Evolutionary conservation across 139 green algal species (phyloP).

Genomic region (Coelastrella sp.): DNA sequence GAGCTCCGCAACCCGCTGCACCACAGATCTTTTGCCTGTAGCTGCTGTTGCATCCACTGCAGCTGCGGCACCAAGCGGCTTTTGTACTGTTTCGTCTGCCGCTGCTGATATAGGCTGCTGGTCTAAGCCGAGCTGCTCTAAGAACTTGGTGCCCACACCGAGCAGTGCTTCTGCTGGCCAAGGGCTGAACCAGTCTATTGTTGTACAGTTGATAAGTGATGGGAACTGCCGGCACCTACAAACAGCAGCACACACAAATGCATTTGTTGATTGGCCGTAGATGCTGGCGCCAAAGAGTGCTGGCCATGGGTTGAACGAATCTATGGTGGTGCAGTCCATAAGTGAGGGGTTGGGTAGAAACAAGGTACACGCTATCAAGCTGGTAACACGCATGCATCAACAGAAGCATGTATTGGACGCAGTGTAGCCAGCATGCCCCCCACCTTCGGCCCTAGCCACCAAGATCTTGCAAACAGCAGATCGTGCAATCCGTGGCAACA

Average conservation of each 20-base stretch:
- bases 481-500: too few relatives aligned
- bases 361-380: too few relatives aligned
- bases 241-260: neutral
- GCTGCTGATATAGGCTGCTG: neutral
- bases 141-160: slow-evolving; percentile 55
- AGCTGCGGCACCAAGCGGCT: slow-evolving; percentile 47
- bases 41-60: neutral
- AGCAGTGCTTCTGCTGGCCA: slow-evolving; percentile 72
- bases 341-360: too few relatives aligned
- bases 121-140: slow-evolving; percentile 33
- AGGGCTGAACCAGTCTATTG: slow-evolving; percentile 88
- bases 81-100: slow-evolving; percentile 54
- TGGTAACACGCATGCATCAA: too few relatives aligned
- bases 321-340: too few relatives aligned
- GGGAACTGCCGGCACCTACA: slow-evolving; percentile 73
- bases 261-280: neutral
- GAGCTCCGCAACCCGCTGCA: slow-evolving; percentile 44
- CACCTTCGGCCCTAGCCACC: too few relatives aligned
- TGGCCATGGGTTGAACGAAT: slow-evolving; percentile 67
- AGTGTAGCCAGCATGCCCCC: too few relatives aligned
- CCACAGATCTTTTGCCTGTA: neutral
- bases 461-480: too few relatives aligned
- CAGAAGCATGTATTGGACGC: too few relatives aligned
- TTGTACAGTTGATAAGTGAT: slow-evolving; percentile 84
- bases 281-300: neutral